A percentile compares a stretch with the other conserved stretches of the same genome.
Conservation (phyloP, 768 basidiomycete genomes). For the Crepidotus variabilis region DNA sequence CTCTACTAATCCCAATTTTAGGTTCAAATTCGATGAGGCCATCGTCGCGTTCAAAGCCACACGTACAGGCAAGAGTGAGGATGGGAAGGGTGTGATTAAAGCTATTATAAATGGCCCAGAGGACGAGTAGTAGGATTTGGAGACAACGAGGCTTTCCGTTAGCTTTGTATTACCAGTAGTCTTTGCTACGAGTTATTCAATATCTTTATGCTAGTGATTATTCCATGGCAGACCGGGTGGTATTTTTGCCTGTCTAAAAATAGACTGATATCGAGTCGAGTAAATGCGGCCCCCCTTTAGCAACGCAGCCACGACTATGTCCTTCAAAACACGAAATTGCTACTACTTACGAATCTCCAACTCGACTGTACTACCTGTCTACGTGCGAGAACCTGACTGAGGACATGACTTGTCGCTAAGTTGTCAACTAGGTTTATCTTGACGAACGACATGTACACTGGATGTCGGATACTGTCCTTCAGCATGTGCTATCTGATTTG, state of each 20-base stretch:
- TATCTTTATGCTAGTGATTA: not conserved
- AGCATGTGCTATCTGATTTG: constrained; percentile 77
- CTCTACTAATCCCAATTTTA: constrained; percentile 14
- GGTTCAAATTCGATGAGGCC: constrained; percentile 65
- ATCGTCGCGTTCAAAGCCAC: constrained; percentile 80
- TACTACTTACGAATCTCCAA: constrained; percentile 82
- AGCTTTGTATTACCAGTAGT: not conserved
- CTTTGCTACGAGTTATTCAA: not conserved
- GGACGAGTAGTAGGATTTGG: not conserved
- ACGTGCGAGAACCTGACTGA: constrained; percentile 38
- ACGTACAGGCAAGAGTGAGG: constrained; percentile 71
- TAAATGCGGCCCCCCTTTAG: too few relatives aligned
- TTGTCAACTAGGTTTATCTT: constrained; percentile 60
- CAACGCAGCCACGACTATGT: too few relatives aligned
- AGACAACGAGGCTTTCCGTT: not conserved
- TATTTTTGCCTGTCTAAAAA: too few relatives aligned
- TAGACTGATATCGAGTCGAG: too few relatives aligned
- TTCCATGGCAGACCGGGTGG: not conserved
- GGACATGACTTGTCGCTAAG: too few relatives aligned
- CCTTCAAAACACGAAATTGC: constrained; percentile 68
- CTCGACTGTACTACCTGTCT: constrained; percentile 71
- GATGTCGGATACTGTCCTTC: constrained; percentile 84
- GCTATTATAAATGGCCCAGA: constrained; percentile 82
- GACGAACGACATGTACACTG: constrained; percentile 85
- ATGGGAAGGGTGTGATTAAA: constrained; percentile 89